Evolutionary conservation across 2,329 filamentous ascomycete genomes (phyloP).

Genomic region (Magnaporthales sp.): DNA sequence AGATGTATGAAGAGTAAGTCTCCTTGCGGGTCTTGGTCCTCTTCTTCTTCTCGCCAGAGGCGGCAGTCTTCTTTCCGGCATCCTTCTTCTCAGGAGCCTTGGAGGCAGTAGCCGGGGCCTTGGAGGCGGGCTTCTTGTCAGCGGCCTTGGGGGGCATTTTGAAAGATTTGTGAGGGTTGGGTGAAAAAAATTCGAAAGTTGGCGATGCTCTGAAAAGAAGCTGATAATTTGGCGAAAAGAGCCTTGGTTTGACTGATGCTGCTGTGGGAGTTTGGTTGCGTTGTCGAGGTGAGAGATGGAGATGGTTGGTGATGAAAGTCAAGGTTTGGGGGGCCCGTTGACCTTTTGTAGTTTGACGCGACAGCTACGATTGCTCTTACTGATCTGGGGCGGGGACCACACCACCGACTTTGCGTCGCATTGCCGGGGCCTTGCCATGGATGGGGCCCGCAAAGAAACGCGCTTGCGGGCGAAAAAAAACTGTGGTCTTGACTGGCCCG

Average conservation of each 20-base stretch:
- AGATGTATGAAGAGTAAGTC: slow-evolving; percentile 99
- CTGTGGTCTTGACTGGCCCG: not conserved
- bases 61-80: slow-evolving; percentile 98
- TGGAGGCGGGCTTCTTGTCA: slow-evolving; percentile 98
- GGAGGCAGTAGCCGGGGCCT: slow-evolving; percentile 72
- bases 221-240: slow-evolving; percentile 15
- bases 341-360: slow-evolving; percentile 55
- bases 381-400: slow-evolving; percentile 34
- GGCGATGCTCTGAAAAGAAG: slow-evolving; percentile 10
- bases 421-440: not conserved
- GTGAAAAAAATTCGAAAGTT: slow-evolving; percentile 10
- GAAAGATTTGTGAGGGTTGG: slow-evolving; percentile 18
- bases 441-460: not conserved
- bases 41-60: slow-evolving; percentile 99
- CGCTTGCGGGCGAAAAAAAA: not conserved
- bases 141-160: slow-evolving; percentile 98
- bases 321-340: slow-evolving; percentile 40
- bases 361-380: slow-evolving; percentile 41
- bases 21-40: slow-evolving; percentile 99
- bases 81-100: slow-evolving; percentile 92
- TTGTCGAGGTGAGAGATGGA: slow-evolving; percentile 13
- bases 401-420: not conserved
- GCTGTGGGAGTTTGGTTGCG: slow-evolving; percentile 9
- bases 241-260: slow-evolving; percentile 12
- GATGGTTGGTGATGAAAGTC: slow-evolving; percentile 26